Evolutionary conservation across 2,329 filamentous ascomycete species (phyloP), one percentile per base, ranked within the genome.

Genomic region (Ophiocordyceps robertsii): DNA sequence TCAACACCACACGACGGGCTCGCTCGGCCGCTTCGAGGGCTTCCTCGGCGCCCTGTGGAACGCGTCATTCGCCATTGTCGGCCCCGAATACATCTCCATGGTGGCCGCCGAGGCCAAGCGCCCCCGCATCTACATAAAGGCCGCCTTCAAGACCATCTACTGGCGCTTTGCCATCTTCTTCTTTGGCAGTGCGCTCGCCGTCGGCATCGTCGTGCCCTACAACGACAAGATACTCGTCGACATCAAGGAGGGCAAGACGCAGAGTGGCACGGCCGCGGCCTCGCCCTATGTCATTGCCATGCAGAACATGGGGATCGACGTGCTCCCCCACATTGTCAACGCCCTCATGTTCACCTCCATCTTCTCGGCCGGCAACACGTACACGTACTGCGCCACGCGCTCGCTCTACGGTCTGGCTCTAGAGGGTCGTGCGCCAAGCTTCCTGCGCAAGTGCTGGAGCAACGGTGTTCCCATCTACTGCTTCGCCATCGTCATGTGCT

Each of bases 91-190:
- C 51, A 73, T 84, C 36, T 69, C 70, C 29, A 78, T 76, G 53
- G 84, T 83, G 1, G 78, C 84, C 13, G 82, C 80, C 38, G 80
- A 84, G 58, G 71, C 79, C 2, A 67, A 80, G 51, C 75, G 79
- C 46, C 80, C 80, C 0, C 71, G 79, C 5, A 63, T 61, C 11
- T 73, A 75, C 39, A 72, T 88, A 59, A 81, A 81, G 29, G 70
- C 70, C 38, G 82, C 82, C 1, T 86, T 76, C 63, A 84, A 84
- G 52, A 79, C 77, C 1, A 79, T 85, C 7, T 85, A 84, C 61
- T 82, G 79, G 56, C 76, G 84, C 37, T 70, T 87, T 40, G 80
- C 75, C 2, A 61, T 77, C 14, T 86, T 87, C 62, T 86, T 85
- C 60, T 70, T 85, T 21, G 69, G 82, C 3, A 80, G 81, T 6